Evolutionary conservation across 2,329 filamentous ascomycete species (phyloP), one percentile per base, ranked within the genome.

Genomic region (Tolypocladium ovalisporum): DNA sequence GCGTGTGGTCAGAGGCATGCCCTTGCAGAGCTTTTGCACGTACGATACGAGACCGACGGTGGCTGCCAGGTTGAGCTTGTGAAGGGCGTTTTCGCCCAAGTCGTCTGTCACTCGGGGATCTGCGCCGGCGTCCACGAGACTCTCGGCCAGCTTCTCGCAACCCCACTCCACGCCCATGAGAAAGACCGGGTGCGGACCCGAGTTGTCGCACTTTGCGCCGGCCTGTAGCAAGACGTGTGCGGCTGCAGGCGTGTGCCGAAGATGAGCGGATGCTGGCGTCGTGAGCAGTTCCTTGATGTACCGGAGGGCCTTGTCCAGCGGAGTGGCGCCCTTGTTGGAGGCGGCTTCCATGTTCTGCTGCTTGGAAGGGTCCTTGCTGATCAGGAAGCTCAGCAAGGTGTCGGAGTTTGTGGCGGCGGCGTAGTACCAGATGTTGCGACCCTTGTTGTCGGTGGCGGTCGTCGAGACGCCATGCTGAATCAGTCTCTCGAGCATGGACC

Each of bases 361-460:
- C 34, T 61, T 67, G 24, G 54, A 44, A 4, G 68, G 62, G 54
- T 75, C 73, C 10, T 68, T 57, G 2, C 60, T 52, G 40, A 62
- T 59, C 1, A 76, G 65, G 61, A 65, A 71, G 15, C 63, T 57
- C 24, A 74, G 60, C 5, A 72, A 56, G 0, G 32, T 35, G 1
- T 57, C 42, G 39, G 73, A 71, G 24, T 67, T 66, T 2, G 69
- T 70, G 9, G 68, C 67, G 1, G 71, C 72, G 2, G 66, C 67
- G 13, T 68, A 65, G 56, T 75, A 73, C 73, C 73, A 75, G 13
- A 75, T 67, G 34, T 66, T 75, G 34, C 68, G 66, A 0, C 69
- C 70, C 2, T 63, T 57, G 0, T 63, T 54, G 52, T 75, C 72
- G 2, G 58, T 59, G 3, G 67, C 66, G 5, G 63, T 65, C 1